phyloP scores from a whole-genome alignment of 352 stramenopile genomes.

The Pilasporangium apinafurcum region DNA sequence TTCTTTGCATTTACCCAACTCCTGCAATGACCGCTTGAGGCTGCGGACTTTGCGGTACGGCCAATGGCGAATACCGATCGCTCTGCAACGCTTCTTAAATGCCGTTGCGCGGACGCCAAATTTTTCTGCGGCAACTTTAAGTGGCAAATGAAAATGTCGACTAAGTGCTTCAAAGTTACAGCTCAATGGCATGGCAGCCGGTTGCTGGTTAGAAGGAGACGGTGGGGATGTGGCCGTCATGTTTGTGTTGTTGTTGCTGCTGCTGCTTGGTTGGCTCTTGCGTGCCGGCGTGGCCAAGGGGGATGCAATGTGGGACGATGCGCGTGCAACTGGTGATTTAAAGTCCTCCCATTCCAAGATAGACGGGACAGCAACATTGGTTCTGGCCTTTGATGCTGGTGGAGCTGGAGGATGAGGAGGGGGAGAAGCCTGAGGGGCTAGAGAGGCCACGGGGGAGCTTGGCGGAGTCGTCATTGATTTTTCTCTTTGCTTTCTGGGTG shows the following conservation, averaged over 20 bases:
- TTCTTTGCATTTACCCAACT: conserved; percentile 57
- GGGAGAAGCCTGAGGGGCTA: no score
- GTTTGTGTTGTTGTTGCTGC: neutral
- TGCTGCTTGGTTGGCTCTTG: no score
- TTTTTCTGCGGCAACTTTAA: conserved; percentile 52
- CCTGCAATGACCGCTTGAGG: conserved; percentile 49
- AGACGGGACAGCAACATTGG: no score
- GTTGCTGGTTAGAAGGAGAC: conserved; percentile 6
- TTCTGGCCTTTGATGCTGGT: no score
- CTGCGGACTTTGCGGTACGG: conserved; percentile 56
- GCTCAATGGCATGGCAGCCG: conserved; percentile 13
- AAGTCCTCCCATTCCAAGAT: no score
- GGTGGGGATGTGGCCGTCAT: conserved; percentile 2
- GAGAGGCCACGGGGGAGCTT: no score
- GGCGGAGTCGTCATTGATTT: no score
- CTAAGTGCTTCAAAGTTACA: conserved; percentile 25
- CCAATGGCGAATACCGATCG: conserved; percentile 59
- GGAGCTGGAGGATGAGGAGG: no score
- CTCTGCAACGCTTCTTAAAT: conserved; percentile 55
- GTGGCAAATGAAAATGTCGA: conserved; percentile 49
- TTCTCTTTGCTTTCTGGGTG: no score
- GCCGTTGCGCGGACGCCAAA: conserved; percentile 53
- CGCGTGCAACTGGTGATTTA: no score
- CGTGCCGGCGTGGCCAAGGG: no score
- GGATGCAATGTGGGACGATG: no score